Base-by-base conservation (phyloP, 2,329 filamentous ascomycete genomes). In the Beauveria scarabaeidicola region DNA sequence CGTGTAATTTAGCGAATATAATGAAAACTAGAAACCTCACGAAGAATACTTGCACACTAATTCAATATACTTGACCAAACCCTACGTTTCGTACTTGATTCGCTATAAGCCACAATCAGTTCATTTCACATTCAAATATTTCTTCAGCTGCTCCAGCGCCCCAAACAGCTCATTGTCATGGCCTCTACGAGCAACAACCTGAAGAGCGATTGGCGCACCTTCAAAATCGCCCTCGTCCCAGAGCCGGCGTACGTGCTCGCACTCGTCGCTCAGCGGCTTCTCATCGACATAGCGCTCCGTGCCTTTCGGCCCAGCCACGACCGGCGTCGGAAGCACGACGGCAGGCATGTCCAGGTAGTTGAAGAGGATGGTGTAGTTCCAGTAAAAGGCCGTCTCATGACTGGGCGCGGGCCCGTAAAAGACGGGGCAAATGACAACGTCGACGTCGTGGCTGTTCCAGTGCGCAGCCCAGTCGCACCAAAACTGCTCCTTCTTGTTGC, bases 301-400 rank as follows among this genome's bases (percentile, higher is more conserved):
- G 2, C 47, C 40, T 59, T 73, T 72, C 7, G 63, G 61, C 2
- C 66, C 68, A 8, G 69, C 68, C 58, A 61, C 68, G 32, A 74
- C 61, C 0, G 71, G 69, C 1, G 72, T 74, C 0, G 72, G 73
- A 0, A 75, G 41, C 0, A 72, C 71, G 0, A 68, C 70, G 0
- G 70, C 72, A 0, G 73, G 72, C 27, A 71, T 73, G 60, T 75
- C 73, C 1, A 75, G 64, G 15, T 73, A 67, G 21, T 74, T 74
- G 58, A 69, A 75, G 3, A 74, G 65, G 2, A 71, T 69, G 1
- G 73, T 74, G 62, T 75, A 74, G 0, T 70, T 71, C 72, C 72
- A 73, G 62, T 73, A 70, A 6, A 69, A 63, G 0, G 68, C 67
- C 11, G 72, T 72, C 23, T 75, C 72, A 52, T 75, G 74, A 5